Percentiles rank a stretch among this genome's conserved stretches.
Evolutionary conservation across 805 yeast genomes (phyloP).

Genomic region (Hanseniaspora clermontiae): DNA sequence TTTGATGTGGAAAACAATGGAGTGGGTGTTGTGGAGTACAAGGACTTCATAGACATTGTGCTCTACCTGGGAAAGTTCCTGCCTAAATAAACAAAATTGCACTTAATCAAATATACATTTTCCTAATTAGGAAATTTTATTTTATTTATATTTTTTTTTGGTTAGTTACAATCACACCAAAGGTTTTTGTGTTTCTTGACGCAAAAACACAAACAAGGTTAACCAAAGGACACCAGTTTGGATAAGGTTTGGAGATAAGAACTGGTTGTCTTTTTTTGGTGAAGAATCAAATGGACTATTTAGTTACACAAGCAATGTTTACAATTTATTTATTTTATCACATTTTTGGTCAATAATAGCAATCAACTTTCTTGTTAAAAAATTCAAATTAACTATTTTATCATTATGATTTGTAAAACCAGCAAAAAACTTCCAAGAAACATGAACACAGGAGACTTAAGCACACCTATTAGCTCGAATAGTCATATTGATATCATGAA

Average conservation of each 20-base stretch:
- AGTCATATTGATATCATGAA: not conserved
- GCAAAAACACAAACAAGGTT: not conserved
- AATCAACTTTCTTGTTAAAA: too few relatives aligned
- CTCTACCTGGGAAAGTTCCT: conserved; percentile 29
- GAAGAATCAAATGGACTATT: too few relatives aligned
- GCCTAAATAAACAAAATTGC: conserved; percentile 14
- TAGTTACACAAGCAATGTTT: too few relatives aligned
- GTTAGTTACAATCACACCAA: too few relatives aligned
- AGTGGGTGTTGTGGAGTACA: conserved; percentile 50
- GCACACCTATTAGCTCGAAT: not conserved
- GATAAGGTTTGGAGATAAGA: too few relatives aligned
- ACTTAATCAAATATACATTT: not conserved
- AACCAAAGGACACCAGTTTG: too few relatives aligned
- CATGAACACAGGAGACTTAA: not conserved
- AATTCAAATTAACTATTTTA: not conserved
- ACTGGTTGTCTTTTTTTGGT: not conserved
- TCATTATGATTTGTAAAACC: not conserved
- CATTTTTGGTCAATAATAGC: too few relatives aligned
- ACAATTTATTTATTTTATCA: too few relatives aligned
- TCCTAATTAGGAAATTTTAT: not conserved
- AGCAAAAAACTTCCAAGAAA: not conserved
- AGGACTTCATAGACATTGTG: conserved; percentile 49
- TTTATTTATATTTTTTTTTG: too few relatives aligned
- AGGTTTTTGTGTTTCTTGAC: not conserved
- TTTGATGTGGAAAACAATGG: conserved; percentile 68